phyloP scores from a whole-genome alignment of 2,329 filamentous ascomycete genomes.

The Fusarium robinianum region DNA sequence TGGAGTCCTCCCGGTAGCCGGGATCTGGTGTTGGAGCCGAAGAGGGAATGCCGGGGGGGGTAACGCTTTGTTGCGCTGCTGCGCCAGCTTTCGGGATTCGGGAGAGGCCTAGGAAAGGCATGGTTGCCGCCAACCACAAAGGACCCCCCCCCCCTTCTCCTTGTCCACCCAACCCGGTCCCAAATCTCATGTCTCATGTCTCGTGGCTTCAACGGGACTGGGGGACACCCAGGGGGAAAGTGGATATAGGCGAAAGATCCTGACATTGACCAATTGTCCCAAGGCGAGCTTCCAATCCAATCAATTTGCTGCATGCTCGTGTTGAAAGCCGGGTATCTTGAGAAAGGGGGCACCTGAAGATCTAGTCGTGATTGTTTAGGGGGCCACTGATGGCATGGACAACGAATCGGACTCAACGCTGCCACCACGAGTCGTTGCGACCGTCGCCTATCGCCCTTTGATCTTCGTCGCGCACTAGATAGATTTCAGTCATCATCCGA shows the following conservation, averaged over 20 bases:
- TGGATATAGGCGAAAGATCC: background rate
- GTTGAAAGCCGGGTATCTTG: constrained; percentile 5
- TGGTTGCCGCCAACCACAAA: constrained; percentile 1
- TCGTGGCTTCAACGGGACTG: constrained; percentile 10
- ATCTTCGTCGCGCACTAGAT: constrained; percentile 12
- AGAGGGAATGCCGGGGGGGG: constrained; percentile 21
- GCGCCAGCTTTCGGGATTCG: constrained; percentile 25
- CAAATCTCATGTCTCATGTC: constrained; percentile 21
- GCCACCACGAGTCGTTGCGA: constrained; percentile 31
- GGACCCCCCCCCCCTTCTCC: constrained; percentile 5
- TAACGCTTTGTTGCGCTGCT: too few species aligned
- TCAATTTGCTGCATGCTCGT: constrained; percentile 20
- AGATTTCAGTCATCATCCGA: constrained; percentile 24
- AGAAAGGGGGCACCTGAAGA: constrained; percentile 8
- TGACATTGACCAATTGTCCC: constrained; percentile 17
- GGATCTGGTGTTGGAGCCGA: too few species aligned
- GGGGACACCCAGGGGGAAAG: background rate
- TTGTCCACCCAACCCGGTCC: constrained; percentile 6
- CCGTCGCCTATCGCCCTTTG: constrained; percentile 5
- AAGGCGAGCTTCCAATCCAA: constrained; percentile 21
- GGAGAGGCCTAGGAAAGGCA: constrained; percentile 1
- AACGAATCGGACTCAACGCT: constrained; percentile 32
- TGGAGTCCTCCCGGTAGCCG: background rate
- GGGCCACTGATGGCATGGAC: constrained; percentile 9
- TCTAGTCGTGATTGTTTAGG: too few species aligned